phyloP scores from a whole-genome alignment of 495 filamentous ascomycete genomes.

The Penicillium samsonianum region DNA sequence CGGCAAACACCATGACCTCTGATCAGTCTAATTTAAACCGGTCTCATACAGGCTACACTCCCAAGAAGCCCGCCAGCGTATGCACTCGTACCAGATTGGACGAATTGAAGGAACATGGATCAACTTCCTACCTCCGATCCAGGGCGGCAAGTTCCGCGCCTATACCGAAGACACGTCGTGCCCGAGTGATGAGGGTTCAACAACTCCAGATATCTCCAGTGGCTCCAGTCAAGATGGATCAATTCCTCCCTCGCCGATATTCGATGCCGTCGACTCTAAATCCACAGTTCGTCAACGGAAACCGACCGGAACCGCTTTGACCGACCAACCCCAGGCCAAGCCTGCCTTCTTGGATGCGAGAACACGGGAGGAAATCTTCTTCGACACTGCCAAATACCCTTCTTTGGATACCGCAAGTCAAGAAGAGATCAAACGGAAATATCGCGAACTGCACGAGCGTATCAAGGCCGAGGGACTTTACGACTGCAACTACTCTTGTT shows the following conservation, averaged over 20 bases:
- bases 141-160: slow-evolving; percentile 80
- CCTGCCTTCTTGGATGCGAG: slow-evolving; percentile 70
- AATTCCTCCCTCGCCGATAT: slow-evolving; percentile 61
- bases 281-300: slow-evolving; percentile 36
- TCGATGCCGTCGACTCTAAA: slow-evolving; percentile 55
- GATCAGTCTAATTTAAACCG: neutral
- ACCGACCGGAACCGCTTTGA: slow-evolving; percentile 38
- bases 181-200: slow-evolving; percentile 37
- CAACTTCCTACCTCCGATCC: slow-evolving; percentile 90
- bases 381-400: slow-evolving; percentile 82
- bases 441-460: slow-evolving; percentile 69
- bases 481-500: slow-evolving; percentile 81
- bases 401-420: slow-evolving; percentile 75
- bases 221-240: slow-evolving; percentile 42
- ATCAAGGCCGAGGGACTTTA: slow-evolving; percentile 77
- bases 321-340: slow-evolving; percentile 34
- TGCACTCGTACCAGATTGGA: slow-evolving; percentile 84
- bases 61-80: slow-evolving; percentile 68
- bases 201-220: slow-evolving; percentile 37
- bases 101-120: slow-evolving; percentile 77
- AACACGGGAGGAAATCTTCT: slow-evolving; percentile 71
- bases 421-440: slow-evolving; percentile 74
- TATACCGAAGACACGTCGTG: slow-evolving; percentile 42
- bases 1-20: neutral
- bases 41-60: slow-evolving; percentile 72